A percentile compares a stretch with the other conserved stretches of the same genome.
These are phyloP conservation scores for Zygoascus hellenicus DNA, from an alignment of 1,139 yeast genomes.

Conservation along the genomic window DNA sequence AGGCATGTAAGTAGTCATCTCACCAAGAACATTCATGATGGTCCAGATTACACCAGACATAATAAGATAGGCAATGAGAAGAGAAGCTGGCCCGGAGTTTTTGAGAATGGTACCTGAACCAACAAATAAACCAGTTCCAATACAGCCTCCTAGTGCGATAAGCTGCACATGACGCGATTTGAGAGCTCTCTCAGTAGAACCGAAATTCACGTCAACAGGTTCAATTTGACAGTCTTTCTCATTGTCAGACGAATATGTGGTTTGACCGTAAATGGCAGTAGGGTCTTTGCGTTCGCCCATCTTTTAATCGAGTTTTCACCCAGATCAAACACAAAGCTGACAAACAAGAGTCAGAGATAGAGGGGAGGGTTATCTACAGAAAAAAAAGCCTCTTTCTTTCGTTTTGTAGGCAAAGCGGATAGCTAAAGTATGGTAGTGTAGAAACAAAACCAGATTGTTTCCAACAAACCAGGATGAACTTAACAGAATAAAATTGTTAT, in stretches of 20 bases:
- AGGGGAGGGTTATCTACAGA: background rate
- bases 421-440: background rate
- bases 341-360: background rate
- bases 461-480: too few species aligned
- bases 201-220: conserved; percentile 1
- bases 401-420: background rate
- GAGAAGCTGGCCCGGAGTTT: conserved; percentile 63
- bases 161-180: conserved; percentile 66
- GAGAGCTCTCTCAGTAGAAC: conserved; percentile 32
- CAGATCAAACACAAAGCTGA: background rate
- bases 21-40: conserved; percentile 55
- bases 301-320: too few species aligned
- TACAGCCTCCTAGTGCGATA: conserved; percentile 85
- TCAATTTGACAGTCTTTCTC: background rate
- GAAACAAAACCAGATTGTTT: too few species aligned
- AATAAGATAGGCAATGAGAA: conserved; percentile 50
- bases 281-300: background rate
- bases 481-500: too few species aligned
- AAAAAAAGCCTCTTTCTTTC: background rate
- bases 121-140: conserved; percentile 71
- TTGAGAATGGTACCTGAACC: conserved; percentile 57
- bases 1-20: conserved; percentile 57
- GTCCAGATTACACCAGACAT: conserved; percentile 50
- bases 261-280: background rate
- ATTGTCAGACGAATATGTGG: too few species aligned